Base-by-base conservation (phyloP, 257 asterid species). In the Echites panduratus region DNA sequence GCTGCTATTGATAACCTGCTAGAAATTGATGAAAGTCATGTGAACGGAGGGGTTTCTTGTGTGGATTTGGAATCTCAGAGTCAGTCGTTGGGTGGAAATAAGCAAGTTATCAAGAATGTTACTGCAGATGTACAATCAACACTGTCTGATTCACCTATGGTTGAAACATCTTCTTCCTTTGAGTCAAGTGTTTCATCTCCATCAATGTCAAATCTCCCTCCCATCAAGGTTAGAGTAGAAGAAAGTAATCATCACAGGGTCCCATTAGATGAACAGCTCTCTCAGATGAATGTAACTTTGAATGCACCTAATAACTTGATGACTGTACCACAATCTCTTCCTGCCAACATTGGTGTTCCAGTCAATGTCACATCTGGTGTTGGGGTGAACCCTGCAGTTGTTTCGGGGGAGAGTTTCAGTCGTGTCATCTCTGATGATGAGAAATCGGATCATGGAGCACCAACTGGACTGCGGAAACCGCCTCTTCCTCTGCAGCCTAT, bases 401-500 rank as follows among this genome's bases (percentile, higher is more conserved):
- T 58, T 22, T 41, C 81, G 6, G 85, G 78, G 66, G 84, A 79
- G 71, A 75, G 73, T 70, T 57, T 41, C 10, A 26, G 68, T 19
- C 81, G 82, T 45, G 73, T 77, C 43, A 35, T 72, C 35, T 81
- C 79, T 1, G 91, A 88, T 20, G 89, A 88, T 64, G 95, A 88
- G 77, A 85, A 72, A 76, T 80, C 83, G 62, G 90, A 79, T 57
- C 83, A 78, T 26, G 77, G 82, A 26, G 74, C 61, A 12, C 59
- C 35, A 16, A 4, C 77, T 7, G 80, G 77, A 70, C 54, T 65
- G 35, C 74, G 89, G 74, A 90, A 84, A 70, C 96, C 96, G 0
- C 96, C 95, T 24, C 73, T 87, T 79, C 96, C 95, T 0, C 56
- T 90, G 83, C 93, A 80, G 78, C 78, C 82, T 22, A 83, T 85